Percentiles rank a stretch among this genome's conserved stretches.
These are phyloP conservation scores for Mucor piriformis DNA, from an alignment of 371 early-diverging fungal species.

Conservation along the genomic window DNA sequence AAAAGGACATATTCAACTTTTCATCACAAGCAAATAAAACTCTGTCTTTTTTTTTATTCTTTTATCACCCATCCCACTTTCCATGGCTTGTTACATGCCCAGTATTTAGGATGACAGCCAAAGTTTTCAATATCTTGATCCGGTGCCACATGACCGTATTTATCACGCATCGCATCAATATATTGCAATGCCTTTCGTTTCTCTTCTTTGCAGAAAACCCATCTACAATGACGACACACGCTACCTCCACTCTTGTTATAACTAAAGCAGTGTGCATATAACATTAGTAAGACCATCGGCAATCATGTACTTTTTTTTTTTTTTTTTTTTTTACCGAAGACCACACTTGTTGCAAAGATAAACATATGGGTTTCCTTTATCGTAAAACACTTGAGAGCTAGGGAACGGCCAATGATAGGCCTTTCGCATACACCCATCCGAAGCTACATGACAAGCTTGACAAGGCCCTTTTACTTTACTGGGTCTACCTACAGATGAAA, in stretches of 20 bases:
- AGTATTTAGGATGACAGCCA: slow-evolving; percentile 50
- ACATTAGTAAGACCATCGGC: too few relatives aligned
- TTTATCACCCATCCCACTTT: slow-evolving; percentile 48
- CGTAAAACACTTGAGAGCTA: slow-evolving; percentile 30
- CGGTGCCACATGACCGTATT: slow-evolving; percentile 38
- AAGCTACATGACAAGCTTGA: slow-evolving; percentile 48
- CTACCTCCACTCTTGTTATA: slow-evolving; percentile 51
- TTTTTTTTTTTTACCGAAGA: slow-evolving; percentile 17
- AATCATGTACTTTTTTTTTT: too few relatives aligned
- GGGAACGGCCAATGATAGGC: slow-evolving; percentile 55
- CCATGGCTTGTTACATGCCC: slow-evolving; percentile 50
- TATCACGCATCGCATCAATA: slow-evolving; percentile 46
- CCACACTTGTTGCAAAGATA: slow-evolving; percentile 58
- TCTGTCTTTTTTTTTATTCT: not conserved
- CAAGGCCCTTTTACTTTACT: slow-evolving; percentile 50
- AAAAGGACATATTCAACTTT: slow-evolving; percentile 1
- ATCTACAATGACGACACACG: slow-evolving; percentile 50
- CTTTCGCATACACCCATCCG: slow-evolving; percentile 56
- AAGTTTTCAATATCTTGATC: slow-evolving; percentile 53
- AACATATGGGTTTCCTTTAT: slow-evolving; percentile 51
- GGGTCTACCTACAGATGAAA: slow-evolving; percentile 27
- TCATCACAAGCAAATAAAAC: not conserved
- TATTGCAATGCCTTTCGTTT: slow-evolving; percentile 48
- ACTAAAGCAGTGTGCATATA: too few relatives aligned
- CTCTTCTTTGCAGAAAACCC: slow-evolving; percentile 58